phyloP scores from a whole-genome alignment of 345 rosid species.

The Camelina laxa region DNA sequence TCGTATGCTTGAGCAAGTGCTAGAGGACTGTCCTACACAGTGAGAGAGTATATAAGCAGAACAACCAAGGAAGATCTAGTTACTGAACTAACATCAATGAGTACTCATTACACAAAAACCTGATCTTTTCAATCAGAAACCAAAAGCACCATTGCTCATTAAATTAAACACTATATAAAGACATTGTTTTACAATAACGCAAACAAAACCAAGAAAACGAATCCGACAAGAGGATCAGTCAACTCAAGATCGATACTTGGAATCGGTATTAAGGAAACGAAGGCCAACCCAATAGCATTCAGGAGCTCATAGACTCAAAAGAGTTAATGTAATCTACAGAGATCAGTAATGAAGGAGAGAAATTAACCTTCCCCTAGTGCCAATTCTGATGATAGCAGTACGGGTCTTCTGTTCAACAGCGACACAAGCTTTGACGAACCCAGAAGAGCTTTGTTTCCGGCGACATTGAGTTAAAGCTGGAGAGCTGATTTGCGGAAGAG shows the following conservation, averaged over 20 bases:
- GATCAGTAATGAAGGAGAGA: slow-evolving; percentile 1
- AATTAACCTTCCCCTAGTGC: slow-evolving; percentile 90
- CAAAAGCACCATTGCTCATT: background rate
- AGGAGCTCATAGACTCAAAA: background rate
- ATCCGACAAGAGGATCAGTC: slow-evolving; percentile 11
- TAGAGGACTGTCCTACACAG: slow-evolving; percentile 75
- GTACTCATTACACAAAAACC: background rate
- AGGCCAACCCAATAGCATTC: background rate
- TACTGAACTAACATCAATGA: too few relatives aligned
- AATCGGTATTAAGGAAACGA: background rate
- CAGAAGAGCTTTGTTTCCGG: slow-evolving; percentile 41
- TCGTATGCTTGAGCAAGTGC: slow-evolving; percentile 99
- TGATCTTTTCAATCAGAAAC: background rate
- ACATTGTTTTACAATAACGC: background rate
- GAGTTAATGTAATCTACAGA: background rate
- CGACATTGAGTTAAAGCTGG: slow-evolving; percentile 44
- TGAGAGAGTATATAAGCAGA: slow-evolving; percentile 44
- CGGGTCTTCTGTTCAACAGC: slow-evolving; percentile 73
- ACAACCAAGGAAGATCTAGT: slow-evolving; percentile 25
- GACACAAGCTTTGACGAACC: slow-evolving; percentile 62
- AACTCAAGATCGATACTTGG: background rate
- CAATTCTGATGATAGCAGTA: slow-evolving; percentile 76
- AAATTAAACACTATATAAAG: background rate
- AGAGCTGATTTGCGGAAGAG: slow-evolving; percentile 46
- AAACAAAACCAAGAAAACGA: slow-evolving; percentile 10